These are phyloP conservation scores for Pilobolus umbonatus DNA, from an alignment of 192 early-diverging fungal genomes.

Conservation along the genomic window DNA sequence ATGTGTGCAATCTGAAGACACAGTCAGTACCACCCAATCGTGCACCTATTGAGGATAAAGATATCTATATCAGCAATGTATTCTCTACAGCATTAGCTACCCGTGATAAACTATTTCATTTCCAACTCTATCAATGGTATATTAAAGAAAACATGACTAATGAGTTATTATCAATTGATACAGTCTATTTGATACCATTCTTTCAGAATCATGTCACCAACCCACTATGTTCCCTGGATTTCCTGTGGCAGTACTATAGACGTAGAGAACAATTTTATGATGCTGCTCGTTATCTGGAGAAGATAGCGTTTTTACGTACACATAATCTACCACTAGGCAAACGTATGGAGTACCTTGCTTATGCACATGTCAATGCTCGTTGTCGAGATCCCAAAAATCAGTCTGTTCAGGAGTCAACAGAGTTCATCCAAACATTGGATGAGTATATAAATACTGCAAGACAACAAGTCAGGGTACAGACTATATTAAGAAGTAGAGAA, in stretches of 20 bases:
- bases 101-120: slow-evolving; percentile 27
- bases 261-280: slow-evolving; percentile 8
- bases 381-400: background rate
- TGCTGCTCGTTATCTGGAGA: slow-evolving; percentile 23
- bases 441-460: slow-evolving; percentile 5
- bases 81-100: slow-evolving; percentile 12
- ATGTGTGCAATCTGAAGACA: background rate
- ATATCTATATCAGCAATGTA: background rate
- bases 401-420: background rate
- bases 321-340: background rate
- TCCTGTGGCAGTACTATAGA: slow-evolving; percentile 28
- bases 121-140: slow-evolving; percentile 28
- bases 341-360: slow-evolving; percentile 19
- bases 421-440: slow-evolving; percentile 8
- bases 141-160: slow-evolving; percentile 1
- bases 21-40: background rate
- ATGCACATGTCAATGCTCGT: slow-evolving; percentile 19
- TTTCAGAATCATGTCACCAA: slow-evolving; percentile 13
- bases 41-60: background rate
- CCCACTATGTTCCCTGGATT: background rate
- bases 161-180: slow-evolving; percentile 14
- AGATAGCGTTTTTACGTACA: slow-evolving; percentile 2
- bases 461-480: slow-evolving; percentile 8
- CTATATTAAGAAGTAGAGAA: background rate
- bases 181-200: slow-evolving; percentile 19